phyloP scores from a whole-genome alignment of 2,329 filamentous ascomycete genomes.

The Cordyceps cicadae region DNA sequence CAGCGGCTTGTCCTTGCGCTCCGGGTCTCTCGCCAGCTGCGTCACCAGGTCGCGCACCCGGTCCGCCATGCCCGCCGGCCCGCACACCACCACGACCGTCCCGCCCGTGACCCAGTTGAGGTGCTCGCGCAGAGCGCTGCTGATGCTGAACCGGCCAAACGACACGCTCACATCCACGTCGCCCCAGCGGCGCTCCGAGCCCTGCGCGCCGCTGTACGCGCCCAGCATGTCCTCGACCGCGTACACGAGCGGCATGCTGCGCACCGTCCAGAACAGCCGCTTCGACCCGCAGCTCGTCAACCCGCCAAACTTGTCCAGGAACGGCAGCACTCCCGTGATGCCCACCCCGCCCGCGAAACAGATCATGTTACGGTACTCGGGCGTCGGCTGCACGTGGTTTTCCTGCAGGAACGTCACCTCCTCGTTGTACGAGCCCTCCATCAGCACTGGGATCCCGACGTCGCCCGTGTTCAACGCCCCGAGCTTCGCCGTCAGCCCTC shows the following conservation, averaged over 20 bases:
- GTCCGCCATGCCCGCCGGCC: conserved; percentile 18
- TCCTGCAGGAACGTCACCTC: conserved; percentile 13
- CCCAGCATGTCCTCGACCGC: conserved; percentile 16
- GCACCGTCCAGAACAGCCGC: conserved; percentile 19
- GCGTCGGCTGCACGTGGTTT: conserved; percentile 11
- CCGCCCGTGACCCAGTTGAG: conserved; percentile 13
- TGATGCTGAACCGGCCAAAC: conserved; percentile 16
- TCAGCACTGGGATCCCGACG: conserved; percentile 16
- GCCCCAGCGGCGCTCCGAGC: conserved; percentile 13
- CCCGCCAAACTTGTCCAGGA: conserved; percentile 13
- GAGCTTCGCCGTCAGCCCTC: conserved; percentile 14
- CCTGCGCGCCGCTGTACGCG: neutral
- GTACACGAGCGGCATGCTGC: conserved; percentile 16
- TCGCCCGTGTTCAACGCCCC: neutral
- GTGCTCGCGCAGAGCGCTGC: conserved; percentile 14
- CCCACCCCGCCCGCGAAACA: conserved; percentile 25
- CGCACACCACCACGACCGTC: conserved; percentile 18
- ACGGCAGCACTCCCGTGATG: conserved; percentile 22
- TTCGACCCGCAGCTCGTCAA: conserved; percentile 12
- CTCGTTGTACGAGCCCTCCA: conserved; percentile 17
- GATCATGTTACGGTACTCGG: conserved; percentile 19
- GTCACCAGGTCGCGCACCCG: conserved; percentile 16
- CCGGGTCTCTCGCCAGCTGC: conserved; percentile 8
- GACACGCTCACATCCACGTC: conserved; percentile 16
- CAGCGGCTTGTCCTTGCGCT: conserved; percentile 11